Evolutionary conservation across 176 grass and related monocot species (phyloP).

Genomic region (Oryza meyeriana): DNA sequence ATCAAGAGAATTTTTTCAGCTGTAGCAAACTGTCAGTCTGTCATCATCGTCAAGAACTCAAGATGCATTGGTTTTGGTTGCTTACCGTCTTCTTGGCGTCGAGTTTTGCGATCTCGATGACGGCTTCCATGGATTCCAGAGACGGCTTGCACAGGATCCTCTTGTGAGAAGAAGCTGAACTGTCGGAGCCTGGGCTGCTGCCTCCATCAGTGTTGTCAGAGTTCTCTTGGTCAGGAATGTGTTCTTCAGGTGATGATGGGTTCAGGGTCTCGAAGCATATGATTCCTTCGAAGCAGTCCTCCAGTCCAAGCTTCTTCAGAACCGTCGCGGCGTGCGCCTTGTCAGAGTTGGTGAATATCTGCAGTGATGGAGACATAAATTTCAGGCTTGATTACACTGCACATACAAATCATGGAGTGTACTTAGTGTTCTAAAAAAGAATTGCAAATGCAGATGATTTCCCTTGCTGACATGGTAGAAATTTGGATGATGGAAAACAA

Average conservation of each 20-base stretch:
- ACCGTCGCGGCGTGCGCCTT: constrained; percentile 58
- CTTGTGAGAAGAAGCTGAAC: background rate
- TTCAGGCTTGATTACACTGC: background rate
- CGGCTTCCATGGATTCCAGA: constrained; percentile 83
- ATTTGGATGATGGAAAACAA: background rate
- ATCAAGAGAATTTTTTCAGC: background rate
- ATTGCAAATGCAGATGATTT: background rate
- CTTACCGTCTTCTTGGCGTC: constrained; percentile 74
- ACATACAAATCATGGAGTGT: background rate
- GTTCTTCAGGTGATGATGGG: background rate
- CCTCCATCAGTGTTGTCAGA: background rate
- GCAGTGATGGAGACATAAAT: background rate
- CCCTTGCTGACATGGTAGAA: background rate
- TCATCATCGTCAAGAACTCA: too few relatives aligned
- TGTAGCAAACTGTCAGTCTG: background rate
- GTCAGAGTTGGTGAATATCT: constrained; percentile 96
- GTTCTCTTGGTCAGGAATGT: background rate
- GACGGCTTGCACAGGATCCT: constrained; percentile 85
- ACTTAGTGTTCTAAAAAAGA: background rate
- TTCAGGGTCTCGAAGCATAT: constrained; percentile 98
- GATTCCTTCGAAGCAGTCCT: constrained; percentile 90
- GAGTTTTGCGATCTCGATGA: constrained; percentile 64
- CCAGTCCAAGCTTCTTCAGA: constrained; percentile 67
- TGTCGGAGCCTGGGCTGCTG: background rate
- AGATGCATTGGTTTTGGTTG: background rate